Conservation (phyloP, 176 grass and related monocot genomes). For the Musa itinerans region DNA sequence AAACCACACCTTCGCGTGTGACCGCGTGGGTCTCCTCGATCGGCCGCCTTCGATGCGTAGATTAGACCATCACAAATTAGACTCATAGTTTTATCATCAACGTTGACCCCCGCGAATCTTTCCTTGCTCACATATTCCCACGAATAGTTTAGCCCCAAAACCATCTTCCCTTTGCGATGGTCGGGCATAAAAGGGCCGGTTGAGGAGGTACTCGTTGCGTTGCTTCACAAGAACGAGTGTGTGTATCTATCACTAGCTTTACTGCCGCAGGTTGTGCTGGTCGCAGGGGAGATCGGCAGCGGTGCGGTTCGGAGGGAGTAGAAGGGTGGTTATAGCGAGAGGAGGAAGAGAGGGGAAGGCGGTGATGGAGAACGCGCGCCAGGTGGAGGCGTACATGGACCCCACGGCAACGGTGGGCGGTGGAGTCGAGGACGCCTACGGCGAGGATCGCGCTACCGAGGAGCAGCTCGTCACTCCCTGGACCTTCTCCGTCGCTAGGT, state of each 20-base stretch:
- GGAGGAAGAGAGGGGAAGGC: constrained; percentile 17
- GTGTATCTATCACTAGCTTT: neutral
- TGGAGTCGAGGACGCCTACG: constrained; percentile 38
- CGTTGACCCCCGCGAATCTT: neutral
- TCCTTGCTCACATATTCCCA: neutral
- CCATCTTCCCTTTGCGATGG: neutral
- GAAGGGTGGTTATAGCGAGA: constrained; percentile 6
- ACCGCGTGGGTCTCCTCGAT: neutral
- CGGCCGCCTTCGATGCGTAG: neutral
- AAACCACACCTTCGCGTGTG: too few relatives aligned
- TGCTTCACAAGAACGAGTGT: neutral
- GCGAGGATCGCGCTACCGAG: constrained; percentile 53
- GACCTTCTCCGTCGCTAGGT: constrained; percentile 88
- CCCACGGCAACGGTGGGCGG: constrained; percentile 16
- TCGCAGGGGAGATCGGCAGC: constrained; percentile 22
- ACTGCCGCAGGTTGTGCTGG: neutral
- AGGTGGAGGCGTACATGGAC: constrained; percentile 12
- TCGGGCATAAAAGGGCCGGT: neutral
- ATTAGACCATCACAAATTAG: neutral
- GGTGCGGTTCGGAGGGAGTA: constrained; percentile 20
- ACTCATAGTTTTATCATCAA: neutral
- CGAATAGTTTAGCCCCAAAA: too few relatives aligned
- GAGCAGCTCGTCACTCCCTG: constrained; percentile 76
- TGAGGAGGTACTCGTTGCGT: neutral
- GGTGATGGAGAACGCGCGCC: constrained; percentile 5